These are phyloP conservation scores for Babesia gibsoni DNA, from an alignment of 169 alveolate species.

Conservation along the genomic window DNA sequence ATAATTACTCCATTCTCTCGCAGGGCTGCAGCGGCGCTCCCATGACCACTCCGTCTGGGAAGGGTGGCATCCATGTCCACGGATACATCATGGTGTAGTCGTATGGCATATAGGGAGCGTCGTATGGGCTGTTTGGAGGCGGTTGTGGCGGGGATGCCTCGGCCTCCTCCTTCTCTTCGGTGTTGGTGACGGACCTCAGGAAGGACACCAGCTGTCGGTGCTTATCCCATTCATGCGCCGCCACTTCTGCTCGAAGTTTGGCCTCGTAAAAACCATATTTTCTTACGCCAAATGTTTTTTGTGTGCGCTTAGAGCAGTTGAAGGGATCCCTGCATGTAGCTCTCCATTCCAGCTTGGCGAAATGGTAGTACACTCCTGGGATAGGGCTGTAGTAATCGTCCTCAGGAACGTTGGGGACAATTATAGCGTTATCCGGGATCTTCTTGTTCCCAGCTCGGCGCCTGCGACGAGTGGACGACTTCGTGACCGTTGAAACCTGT, in stretches of 20 bases:
- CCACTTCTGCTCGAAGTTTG: slow-evolving; percentile 43
- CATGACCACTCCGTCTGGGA: too few relatives aligned
- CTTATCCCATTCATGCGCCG: slow-evolving; percentile 26
- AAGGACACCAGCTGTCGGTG: neutral
- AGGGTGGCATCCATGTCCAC: too few relatives aligned
- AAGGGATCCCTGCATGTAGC: slow-evolving; percentile 64
- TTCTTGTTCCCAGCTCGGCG: neutral
- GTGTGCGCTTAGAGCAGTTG: slow-evolving; percentile 57
- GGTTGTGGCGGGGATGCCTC: neutral
- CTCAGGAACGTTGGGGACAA: slow-evolving; percentile 43
- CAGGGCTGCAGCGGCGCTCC: too few relatives aligned
- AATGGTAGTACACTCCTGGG: slow-evolving; percentile 64
- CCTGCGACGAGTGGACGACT: neutral
- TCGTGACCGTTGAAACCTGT: neutral
- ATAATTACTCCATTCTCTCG: too few relatives aligned
- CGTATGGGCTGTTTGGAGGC: neutral
- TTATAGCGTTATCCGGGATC: slow-evolving; percentile 28
- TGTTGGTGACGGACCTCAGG: neutral
- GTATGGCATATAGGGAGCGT: neutral
- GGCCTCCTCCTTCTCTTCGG: neutral
- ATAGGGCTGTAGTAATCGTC: slow-evolving; percentile 51
- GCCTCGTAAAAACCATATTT: slow-evolving; percentile 68
- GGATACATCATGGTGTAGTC: neutral
- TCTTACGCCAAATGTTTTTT: slow-evolving; percentile 58
- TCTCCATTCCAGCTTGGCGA: slow-evolving; percentile 64